A percentile compares a stretch with the other conserved stretches of the same genome.
Conservation (phyloP, 2,329 filamentous ascomycete genomes). For the Colletotrichum abscissum region DNA sequence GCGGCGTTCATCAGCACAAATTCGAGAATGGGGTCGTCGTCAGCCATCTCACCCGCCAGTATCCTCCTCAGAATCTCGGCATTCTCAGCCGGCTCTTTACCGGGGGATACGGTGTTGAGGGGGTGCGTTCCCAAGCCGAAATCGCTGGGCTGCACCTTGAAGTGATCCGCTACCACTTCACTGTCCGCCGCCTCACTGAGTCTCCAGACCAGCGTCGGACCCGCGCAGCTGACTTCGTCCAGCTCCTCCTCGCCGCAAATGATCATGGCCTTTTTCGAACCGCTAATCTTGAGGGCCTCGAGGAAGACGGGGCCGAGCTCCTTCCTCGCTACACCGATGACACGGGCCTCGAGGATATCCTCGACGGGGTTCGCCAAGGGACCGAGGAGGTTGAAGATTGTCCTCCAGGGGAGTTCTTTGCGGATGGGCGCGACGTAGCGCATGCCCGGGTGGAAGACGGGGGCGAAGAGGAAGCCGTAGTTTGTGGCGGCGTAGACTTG, state of each 20-base stretch:
- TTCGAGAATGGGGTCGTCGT: slow-evolving; percentile 86
- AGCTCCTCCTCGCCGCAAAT: slow-evolving; percentile 95
- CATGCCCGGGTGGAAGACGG: slow-evolving; percentile 97
- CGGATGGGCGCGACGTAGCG: slow-evolving; percentile 87
- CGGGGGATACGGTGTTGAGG: slow-evolving; percentile 81
- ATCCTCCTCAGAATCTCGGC: slow-evolving; percentile 85
- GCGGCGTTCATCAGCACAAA: slow-evolving; percentile 97
- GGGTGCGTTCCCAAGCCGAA: slow-evolving; percentile 85
- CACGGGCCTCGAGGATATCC: slow-evolving; percentile 83
- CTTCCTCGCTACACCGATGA: slow-evolving; percentile 91
- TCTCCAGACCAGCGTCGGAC: slow-evolving; percentile 89
- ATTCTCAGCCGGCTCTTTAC: slow-evolving; percentile 88
- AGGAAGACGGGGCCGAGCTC: slow-evolving; percentile 91
- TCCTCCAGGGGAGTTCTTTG: slow-evolving; percentile 90
- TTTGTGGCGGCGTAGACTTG: slow-evolving; percentile 83
- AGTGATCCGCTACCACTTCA: slow-evolving; percentile 74
- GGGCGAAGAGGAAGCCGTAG: slow-evolving; percentile 96
- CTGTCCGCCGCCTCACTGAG: slow-evolving; percentile 56
- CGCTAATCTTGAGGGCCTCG: slow-evolving; percentile 81
- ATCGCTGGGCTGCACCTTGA: slow-evolving; percentile 83
- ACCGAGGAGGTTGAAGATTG: slow-evolving; percentile 96
- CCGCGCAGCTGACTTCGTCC: slow-evolving; percentile 94
- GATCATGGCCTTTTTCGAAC: slow-evolving; percentile 85
- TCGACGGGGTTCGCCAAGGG: slow-evolving; percentile 93
- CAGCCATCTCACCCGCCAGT: slow-evolving; percentile 76